Base-by-base conservation (phyloP, 768 basidiomycete species). In the Suillus ampliporus region DNA sequence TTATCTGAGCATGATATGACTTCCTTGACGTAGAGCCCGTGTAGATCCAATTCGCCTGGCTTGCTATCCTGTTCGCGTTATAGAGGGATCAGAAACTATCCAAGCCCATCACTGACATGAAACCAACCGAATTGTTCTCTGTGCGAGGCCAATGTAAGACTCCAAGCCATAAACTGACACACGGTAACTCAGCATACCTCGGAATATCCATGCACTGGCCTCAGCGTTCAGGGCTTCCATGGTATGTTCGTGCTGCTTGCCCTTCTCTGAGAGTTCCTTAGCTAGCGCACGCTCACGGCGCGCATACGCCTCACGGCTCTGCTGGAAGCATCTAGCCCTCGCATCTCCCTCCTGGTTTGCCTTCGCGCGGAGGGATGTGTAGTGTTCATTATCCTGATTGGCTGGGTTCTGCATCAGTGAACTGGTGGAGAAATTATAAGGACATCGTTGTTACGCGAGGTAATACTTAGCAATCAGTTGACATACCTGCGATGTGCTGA, bases 21-120 rank as follows among this genome's bases (percentile, higher is more conserved):
- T 77, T 98, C 96, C 71, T 93, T 94, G 64, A 97, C 94, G 74
- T 93, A 97, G 4, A 99, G 78, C 1, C 94, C 95, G 71, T 98
- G 96, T 23, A 98, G 78, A 75, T 98, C 93, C 51, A 97, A 79
- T 73, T 94, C 91, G 3, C 89, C 91, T 0, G 83, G 83, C 62
- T 84, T 75, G 57, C 89, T 89, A 64, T 91, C 87, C 85, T 89
- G 69, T 47, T 64, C 9, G 15, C 19, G 8, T n/a, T 19, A 19
- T 5, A 11, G 0, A 44, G 11, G 9, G 43, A n/a, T 44, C 31
- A n/a, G 19, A 1, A 31, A 34, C 23, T 44, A 53, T 10, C 19
- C 13, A 52, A 35, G n/a, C 11, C 8, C 52, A 35, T 21, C 31
- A 19, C 37, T 11, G 13, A 13, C 37, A 11, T 11, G 52, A n/a